A percentile compares a stretch with the other conserved stretches of the same genome.
Evolutionary conservation across 257 asterid genomes (phyloP).

Genomic region (Eustoma russellianum): DNA sequence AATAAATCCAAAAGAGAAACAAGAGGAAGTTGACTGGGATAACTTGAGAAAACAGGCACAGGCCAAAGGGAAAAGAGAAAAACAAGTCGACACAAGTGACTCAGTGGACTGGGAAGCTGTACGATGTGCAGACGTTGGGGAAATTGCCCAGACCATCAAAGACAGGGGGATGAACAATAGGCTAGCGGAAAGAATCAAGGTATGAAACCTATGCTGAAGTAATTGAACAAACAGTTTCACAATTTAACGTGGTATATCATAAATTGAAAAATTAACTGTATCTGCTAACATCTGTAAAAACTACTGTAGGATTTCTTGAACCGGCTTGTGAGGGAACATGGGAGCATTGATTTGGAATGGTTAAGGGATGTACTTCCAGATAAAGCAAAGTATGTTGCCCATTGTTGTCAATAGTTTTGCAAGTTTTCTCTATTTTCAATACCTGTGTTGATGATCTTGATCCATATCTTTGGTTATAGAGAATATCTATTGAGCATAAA

Average conservation of each 20-base stretch:
- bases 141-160: conserved; percentile 71
- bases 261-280: neutral
- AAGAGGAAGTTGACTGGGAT: conserved; percentile 59
- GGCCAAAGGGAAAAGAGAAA: conserved; percentile 34
- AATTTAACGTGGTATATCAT: too few species aligned
- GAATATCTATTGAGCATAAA: conserved; percentile 85
- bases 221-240: too few species aligned
- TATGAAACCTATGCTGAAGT: conserved; percentile 9
- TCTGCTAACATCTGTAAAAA: neutral
- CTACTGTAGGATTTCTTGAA: conserved; percentile 69
- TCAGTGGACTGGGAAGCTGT: conserved; percentile 97
- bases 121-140: conserved; percentile 67
- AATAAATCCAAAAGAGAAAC: conserved; percentile 46
- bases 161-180: conserved; percentile 96
- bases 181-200: conserved; percentile 92
- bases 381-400: conserved; percentile 67
- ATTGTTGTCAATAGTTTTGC: neutral
- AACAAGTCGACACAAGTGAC: conserved; percentile 51
- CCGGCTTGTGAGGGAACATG: conserved; percentile 81
- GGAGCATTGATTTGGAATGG: conserved; percentile 89
- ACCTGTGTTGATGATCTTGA: conserved; percentile 7
- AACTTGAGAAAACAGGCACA: conserved; percentile 45
- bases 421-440: conserved; percentile 6
- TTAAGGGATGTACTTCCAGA: conserved; percentile 91
- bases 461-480: conserved; percentile 35